A percentile compares a stretch with the other conserved stretches of the same genome.
phyloP scores from a whole-genome alignment of 495 filamentous ascomycete genomes.

The Daldinia bambusicola region DNA sequence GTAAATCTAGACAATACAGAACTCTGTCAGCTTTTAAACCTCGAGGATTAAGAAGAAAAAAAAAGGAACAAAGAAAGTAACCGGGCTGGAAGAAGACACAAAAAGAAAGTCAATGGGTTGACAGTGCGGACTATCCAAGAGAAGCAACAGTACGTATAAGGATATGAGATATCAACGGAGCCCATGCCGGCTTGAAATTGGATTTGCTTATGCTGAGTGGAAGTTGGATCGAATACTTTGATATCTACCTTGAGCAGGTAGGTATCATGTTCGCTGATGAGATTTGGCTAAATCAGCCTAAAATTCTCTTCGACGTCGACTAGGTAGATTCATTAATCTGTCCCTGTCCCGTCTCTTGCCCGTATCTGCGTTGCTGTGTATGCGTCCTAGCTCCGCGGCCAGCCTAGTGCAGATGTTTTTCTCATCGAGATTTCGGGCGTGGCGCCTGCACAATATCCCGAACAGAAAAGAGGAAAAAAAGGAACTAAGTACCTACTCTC shows the following conservation, averaged over 20 bases:
- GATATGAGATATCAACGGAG: conserved; percentile 4
- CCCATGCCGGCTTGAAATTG: conserved; percentile 8
- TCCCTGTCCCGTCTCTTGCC: background rate
- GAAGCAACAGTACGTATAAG: conserved; percentile 16
- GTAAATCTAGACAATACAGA: conserved; percentile 33
- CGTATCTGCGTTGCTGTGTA: conserved; percentile 10
- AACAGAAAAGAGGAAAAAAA: conserved; percentile 37
- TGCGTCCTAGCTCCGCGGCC: conserved; percentile 40
- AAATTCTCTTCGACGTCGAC: background rate
- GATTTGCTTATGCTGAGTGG: background rate
- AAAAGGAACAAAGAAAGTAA: conserved; percentile 6
- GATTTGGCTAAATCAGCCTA: conserved; percentile 1
- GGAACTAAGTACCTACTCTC: conserved; percentile 42
- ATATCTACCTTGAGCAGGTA: background rate
- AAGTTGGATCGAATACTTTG: background rate
- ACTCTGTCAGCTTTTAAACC: conserved; percentile 33
- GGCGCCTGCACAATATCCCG: conserved; percentile 50
- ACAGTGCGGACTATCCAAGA: conserved; percentile 26
- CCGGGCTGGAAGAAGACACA: background rate
- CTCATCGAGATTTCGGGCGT: conserved; percentile 45
- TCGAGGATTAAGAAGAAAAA: conserved; percentile 1
- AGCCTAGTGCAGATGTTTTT: conserved; percentile 39
- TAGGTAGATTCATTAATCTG: background rate
- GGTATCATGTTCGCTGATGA: background rate
- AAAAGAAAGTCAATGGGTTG: conserved; percentile 3